Conservation (phyloP, 495 filamentous ascomycete species). For the Talaromyces liani region DNA sequence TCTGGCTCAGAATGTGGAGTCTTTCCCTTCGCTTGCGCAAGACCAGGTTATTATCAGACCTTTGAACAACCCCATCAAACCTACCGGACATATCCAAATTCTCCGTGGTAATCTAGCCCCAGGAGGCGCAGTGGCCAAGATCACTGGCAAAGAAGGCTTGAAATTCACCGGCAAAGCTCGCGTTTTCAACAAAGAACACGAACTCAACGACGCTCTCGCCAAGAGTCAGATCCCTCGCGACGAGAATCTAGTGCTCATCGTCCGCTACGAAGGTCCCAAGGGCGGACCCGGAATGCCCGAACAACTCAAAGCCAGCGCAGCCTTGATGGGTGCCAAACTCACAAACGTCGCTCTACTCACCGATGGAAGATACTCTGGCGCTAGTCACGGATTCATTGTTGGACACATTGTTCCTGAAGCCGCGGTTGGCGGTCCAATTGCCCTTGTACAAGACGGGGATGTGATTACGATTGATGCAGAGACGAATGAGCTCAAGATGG, state of each 20-base stretch:
- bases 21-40: constrained; percentile 71
- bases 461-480: constrained; percentile 80
- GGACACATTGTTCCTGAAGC: constrained; percentile 94
- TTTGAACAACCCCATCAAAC: constrained; percentile 76
- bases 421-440: constrained; percentile 73
- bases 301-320: constrained; percentile 80
- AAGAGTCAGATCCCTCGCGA: constrained; percentile 62
- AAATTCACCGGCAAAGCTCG: constrained; percentile 73
- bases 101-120: constrained; percentile 87
- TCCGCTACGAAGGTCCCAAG: constrained; percentile 92
- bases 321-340: constrained; percentile 87
- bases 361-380: constrained; percentile 86
- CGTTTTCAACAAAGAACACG: constrained; percentile 86
- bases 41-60: constrained; percentile 83
- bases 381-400: constrained; percentile 92
- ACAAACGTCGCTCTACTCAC: constrained; percentile 89
- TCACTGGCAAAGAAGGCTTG: constrained; percentile 91
- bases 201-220: constrained; percentile 68
- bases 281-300: constrained; percentile 99
- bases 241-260: constrained; percentile 85
- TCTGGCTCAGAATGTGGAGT: constrained; percentile 77
- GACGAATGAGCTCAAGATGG: constrained; percentile 65
- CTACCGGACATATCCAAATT: constrained; percentile 82
- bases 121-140: constrained; percentile 91
- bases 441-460: constrained; percentile 73